Evolutionary conservation across 2,329 filamentous ascomycete genomes (phyloP), one percentile per base, ranked within the genome.

Genomic region (Aaosphaeria pasadenensis): DNA sequence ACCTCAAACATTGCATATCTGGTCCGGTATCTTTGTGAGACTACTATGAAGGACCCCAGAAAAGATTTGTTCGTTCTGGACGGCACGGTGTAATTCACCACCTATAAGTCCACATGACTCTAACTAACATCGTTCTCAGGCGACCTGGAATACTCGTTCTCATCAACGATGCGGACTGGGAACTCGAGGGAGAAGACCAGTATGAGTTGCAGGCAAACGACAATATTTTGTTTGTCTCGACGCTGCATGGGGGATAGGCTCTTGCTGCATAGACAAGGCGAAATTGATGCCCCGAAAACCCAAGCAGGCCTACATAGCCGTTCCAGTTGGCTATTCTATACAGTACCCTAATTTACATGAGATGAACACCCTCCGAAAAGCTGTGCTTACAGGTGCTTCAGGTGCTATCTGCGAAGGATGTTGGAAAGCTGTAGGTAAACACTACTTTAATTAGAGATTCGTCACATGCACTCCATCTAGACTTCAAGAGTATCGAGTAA

Each of bases 91-190:
- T 96, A 83, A 69, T 90, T 83, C 5, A 5, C 11, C 29, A 39
- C 7, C 29, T 5, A 7, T n/a, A 7, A 28, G 7, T 38, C 13
- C 45, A n/a, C 32, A 28, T 11, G 36, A 48, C 32, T n/a, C 11
- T 49, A 42, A 39, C 60, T 66, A 45, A 62, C 56, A 51, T 58
- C 7, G 1, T 44, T 13, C n/a, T 29, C 48, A 97, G 92, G 51
- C 91, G 94, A 45, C 94, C 94, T 5, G 94, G 94, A 3, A 96
- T 99, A 69, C 82, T 99, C 39, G 92, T 96, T 30, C 79, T 99
- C 48, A 95, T 99, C 71, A 99, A 99, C 67, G 94, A 99, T 61
- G 89, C 91, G 29, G 94, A 99, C 70, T 99, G 94, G 94, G 94
- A 97, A 71, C 82, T 99, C 9, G 94, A 97, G 72, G 94, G 91